These are phyloP conservation scores for Cytospora leucostoma DNA, from an alignment of 2,329 filamentous ascomycete species.

Conservation along the genomic window DNA sequence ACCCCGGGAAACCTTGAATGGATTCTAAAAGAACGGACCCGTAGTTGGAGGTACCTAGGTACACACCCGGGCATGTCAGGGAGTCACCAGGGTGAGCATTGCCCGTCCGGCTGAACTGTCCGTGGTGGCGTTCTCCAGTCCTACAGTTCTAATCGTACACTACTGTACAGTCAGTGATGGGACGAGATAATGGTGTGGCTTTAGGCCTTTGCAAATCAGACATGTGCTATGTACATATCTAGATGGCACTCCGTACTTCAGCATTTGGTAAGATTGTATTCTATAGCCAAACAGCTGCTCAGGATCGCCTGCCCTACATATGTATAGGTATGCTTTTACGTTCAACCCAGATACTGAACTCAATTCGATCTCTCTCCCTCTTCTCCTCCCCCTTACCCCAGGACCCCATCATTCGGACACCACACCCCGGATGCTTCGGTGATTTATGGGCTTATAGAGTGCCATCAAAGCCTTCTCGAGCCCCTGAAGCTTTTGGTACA, in stretches of 20 bases:
- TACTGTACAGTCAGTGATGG: not conserved
- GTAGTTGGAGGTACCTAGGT: too few relatives aligned
- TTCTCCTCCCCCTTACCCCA: too few relatives aligned
- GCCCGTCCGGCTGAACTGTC: slow-evolving; percentile 6
- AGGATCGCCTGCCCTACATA: not conserved
- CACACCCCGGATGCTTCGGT: too few relatives aligned
- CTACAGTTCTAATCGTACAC: not conserved
- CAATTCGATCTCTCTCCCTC: too few relatives aligned
- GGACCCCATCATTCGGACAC: too few relatives aligned
- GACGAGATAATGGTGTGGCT: not conserved
- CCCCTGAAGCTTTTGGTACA: too few relatives aligned
- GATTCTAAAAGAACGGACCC: not conserved
- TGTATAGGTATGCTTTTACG: too few relatives aligned
- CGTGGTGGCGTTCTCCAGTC: slow-evolving; percentile 3
- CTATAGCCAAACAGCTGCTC: not conserved
- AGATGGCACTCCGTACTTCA: too few relatives aligned
- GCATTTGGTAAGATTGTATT: slow-evolving; percentile 16
- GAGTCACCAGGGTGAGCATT: slow-evolving; percentile 15
- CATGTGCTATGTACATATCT: slow-evolving; percentile 1
- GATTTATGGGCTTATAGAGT: too few relatives aligned
- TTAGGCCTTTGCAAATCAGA: not conserved
- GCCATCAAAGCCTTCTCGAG: too few relatives aligned
- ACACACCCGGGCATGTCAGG: too few relatives aligned
- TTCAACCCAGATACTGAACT: too few relatives aligned
- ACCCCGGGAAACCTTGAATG: not conserved